Conservation (phyloP, 768 basidiomycete species). For the Dioszegia hungarica region DNA sequence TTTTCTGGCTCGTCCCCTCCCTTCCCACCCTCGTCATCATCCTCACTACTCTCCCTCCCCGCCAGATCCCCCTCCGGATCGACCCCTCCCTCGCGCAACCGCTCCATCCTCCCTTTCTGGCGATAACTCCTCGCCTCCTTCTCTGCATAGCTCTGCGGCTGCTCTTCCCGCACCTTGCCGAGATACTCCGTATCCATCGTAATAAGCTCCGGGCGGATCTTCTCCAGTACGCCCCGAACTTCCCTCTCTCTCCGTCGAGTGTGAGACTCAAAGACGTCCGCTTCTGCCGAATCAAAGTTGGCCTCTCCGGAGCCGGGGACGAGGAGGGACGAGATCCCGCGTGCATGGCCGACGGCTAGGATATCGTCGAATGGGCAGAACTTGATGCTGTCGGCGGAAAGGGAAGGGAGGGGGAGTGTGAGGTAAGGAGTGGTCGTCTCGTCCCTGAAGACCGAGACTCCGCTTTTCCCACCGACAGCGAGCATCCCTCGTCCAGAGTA, state of each 20-base stretch:
- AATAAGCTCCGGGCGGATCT: constrained; percentile 92
- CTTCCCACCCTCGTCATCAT: constrained; percentile 51
- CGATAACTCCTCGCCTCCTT: constrained; percentile 34
- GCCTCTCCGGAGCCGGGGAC: constrained; percentile 91
- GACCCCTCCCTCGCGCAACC: constrained; percentile 63
- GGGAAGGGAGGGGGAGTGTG: constrained; percentile 75
- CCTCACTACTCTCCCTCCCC: constrained; percentile 48
- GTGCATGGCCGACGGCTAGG: constrained; percentile 49
- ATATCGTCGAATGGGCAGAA: constrained; percentile 62
- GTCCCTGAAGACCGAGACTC: constrained; percentile 71
- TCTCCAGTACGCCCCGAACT: constrained; percentile 83
- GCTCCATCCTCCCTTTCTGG: constrained; percentile 58
- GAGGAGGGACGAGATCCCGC: constrained; percentile 75
- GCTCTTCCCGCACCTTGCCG: constrained; percentile 41
- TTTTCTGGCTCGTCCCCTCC: constrained; percentile 55
- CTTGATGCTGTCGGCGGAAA: constrained; percentile 68
- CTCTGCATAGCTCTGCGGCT: constrained; percentile 47
- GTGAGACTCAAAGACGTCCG: constrained; percentile 88
- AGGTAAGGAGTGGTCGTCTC: constrained; percentile 64
- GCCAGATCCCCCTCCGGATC: constrained; percentile 57
- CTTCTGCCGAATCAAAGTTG: constrained; percentile 88
- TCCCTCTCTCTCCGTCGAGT: constrained; percentile 80
- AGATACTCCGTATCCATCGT: constrained; percentile 54
- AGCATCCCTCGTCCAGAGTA: constrained; percentile 84
- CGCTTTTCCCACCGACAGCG: constrained; percentile 74